Base-by-base conservation (phyloP, 2,329 filamentous ascomycete genomes). In the Colletotrichum karsti region DNA sequence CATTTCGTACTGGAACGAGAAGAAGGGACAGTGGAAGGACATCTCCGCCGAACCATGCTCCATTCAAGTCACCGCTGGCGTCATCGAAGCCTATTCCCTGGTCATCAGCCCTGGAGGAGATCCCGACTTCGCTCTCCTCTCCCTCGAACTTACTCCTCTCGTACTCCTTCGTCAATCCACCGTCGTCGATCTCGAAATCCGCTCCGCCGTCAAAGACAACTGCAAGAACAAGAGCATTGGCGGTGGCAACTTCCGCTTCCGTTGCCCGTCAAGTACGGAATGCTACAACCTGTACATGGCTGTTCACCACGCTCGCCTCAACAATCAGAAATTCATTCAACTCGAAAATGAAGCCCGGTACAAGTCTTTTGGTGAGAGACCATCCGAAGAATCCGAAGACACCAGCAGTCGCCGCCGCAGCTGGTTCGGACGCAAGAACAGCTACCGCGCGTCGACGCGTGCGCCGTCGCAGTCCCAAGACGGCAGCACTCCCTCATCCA, bases 121-220 rank as follows among this genome's bases (percentile, higher is more conserved):
- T 70, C 71, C 35, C 61, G 74, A 61, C 71, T 81, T 59, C 78
- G 88, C 88, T 4, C 78, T 91, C 20, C 82, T 91, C 46, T 92
- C 92, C 6, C 88, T 98, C 35, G 94, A 97, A 75, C 88, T 99
- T 44, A 98, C 95, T 1, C 96, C 96, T 1, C 84, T 97, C 39
- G 95, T 98, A 7, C 92, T 95, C 72, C 90, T 98, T 69, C 90
- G 95, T 70, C 92, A 95, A 74, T 96, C 95, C 74, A 99, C 94
- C 22, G 93, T 93, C 4, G 88, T 99, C 33, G 96, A 99, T 77
- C 93, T 99, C 60, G 96, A 97, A 72, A 93, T 99, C 71, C 92
- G 94, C 55, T 98, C 95, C 7, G 93, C 93, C 2, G 92, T 95
- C 26, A 92, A 92, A 46, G 79, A 85, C 22, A 85, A 92, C 70